A percentile compares a stretch with the other conserved stretches of the same genome.
Evolutionary conservation across 306 rosid genomes (phyloP).

Genomic region (Vicia sativa): DNA sequence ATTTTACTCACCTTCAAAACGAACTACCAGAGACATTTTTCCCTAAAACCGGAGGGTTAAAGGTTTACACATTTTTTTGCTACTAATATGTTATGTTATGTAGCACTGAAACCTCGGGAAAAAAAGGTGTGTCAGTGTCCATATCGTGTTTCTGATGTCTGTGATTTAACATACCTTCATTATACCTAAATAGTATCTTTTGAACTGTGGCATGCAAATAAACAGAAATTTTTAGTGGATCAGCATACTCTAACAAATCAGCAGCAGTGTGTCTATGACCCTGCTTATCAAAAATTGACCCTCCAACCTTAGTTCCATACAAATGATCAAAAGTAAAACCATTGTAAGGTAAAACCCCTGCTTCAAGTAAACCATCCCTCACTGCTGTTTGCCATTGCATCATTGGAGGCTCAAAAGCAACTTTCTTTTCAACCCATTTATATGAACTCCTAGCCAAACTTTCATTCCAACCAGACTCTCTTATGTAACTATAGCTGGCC

Average conservation of each 20-base stretch:
- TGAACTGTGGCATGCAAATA: constrained; percentile 72
- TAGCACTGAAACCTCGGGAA: no score
- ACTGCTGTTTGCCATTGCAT: constrained; percentile 69
- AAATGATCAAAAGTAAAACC: constrained; percentile 64
- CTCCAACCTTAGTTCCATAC: constrained; percentile 74
- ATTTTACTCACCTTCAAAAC: no score
- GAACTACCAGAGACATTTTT: no score
- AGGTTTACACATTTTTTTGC: no score
- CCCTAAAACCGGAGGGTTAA: no score
- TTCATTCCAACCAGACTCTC: constrained; percentile 54
- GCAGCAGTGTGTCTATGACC: constrained; percentile 75
- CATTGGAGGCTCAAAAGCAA: constrained; percentile 57
- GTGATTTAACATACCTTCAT: constrained; percentile 40
- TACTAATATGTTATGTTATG: no score
- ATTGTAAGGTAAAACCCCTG: constrained; percentile 65
- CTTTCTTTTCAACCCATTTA: constrained; percentile 65
- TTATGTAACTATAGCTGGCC: constrained; percentile 47
- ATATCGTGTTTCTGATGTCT: no score
- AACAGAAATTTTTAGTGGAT: constrained; percentile 56
- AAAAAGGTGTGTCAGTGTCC: no score
- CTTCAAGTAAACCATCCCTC: constrained; percentile 60
- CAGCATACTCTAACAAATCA: constrained; percentile 68
- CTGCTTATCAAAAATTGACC: constrained; percentile 59
- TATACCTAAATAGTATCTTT: constrained; percentile 51
- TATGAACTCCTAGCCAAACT: constrained; percentile 50